Percentiles rank a stretch among this genome's conserved stretches.
phyloP scores from a whole-genome alignment of 2,329 filamentous ascomycete genomes.

The Monosporascus sp. region DNA sequence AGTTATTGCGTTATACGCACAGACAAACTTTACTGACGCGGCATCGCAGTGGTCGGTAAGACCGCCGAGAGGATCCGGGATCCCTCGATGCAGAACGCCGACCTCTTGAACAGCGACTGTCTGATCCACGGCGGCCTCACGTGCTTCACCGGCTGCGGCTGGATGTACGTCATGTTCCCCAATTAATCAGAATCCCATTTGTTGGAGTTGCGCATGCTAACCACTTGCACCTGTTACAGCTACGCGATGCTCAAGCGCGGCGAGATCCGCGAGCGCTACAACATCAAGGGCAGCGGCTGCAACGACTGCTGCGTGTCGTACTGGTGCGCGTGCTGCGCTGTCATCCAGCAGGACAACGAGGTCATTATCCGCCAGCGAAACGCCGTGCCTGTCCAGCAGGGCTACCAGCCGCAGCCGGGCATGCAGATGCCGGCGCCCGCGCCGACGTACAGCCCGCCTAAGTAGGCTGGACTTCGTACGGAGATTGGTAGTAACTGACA shows the following conservation, averaged over 20 bases:
- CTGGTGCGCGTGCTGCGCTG: slow-evolving; percentile 41
- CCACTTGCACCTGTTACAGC: slow-evolving; percentile 28
- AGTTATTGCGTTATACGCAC: not conserved
- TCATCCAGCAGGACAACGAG: slow-evolving; percentile 43
- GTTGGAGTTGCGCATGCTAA: not conserved
- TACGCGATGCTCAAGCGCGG: slow-evolving; percentile 37
- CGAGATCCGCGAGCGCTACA: slow-evolving; percentile 37
- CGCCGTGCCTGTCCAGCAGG: slow-evolving; percentile 17
- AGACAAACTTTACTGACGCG: not conserved
- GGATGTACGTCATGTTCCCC: slow-evolving; percentile 20
- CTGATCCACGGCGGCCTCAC: slow-evolving; percentile 19
- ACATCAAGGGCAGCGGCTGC: slow-evolving; percentile 35
- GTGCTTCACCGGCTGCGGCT: slow-evolving; percentile 23
- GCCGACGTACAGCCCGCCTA: slow-evolving; percentile 13
- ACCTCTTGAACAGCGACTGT: slow-evolving; percentile 24
- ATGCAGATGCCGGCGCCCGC: slow-evolving; percentile 23
- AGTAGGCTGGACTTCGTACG: not conserved
- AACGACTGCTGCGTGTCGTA: slow-evolving; percentile 36
- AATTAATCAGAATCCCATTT: not conserved
- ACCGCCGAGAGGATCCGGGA: slow-evolving; percentile 26
- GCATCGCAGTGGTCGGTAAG: slow-evolving; percentile 22
- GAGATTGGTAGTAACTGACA: no score
- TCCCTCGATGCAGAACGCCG: slow-evolving; percentile 21
- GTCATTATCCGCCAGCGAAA: slow-evolving; percentile 20
- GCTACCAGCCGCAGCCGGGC: slow-evolving; percentile 24